Evolutionary conservation across 129 eudicot genomes (phyloP).

Genomic region (Flaveria sonorensis): DNA sequence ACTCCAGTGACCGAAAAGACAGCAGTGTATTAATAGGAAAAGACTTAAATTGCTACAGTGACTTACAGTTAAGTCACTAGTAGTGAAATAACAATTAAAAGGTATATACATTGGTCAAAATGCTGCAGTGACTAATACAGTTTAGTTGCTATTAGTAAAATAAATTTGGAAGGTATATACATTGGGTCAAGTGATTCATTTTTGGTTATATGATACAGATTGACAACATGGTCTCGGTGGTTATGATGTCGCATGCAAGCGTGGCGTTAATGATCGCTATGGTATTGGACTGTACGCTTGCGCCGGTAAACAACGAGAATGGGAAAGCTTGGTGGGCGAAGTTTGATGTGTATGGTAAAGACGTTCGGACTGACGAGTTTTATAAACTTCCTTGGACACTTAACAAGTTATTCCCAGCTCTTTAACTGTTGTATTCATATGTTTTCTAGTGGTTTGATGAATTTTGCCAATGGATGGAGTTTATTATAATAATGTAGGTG

Average conservation of each 20-base stretch:
- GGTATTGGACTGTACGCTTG: conserved; percentile 56
- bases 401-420: conserved; percentile 58
- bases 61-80: no score
- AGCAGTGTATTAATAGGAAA: no score
- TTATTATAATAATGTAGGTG: neutral
- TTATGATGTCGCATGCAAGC: conserved; percentile 59
- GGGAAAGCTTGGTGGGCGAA: conserved; percentile 76
- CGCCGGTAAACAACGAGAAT: conserved; percentile 35
- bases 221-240: conserved; percentile 50
- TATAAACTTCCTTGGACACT: conserved; percentile 66
- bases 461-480: neutral
- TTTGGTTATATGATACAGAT: conserved; percentile 49
- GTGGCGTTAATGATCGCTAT: conserved; percentile 60
- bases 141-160: no score
- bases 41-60: no score
- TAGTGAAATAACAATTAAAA: no score
- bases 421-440: conserved; percentile 17
- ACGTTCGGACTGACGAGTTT: conserved; percentile 66
- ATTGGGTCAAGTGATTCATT: neutral
- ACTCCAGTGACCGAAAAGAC: neutral
- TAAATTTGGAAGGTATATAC: neutral
- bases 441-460: neutral
- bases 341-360: conserved; percentile 50
- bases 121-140: no score
- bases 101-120: neutral